These are phyloP conservation scores for Shiraia sp. DNA, from an alignment of 2,329 filamentous ascomycete species.

Conservation along the genomic window DNA sequence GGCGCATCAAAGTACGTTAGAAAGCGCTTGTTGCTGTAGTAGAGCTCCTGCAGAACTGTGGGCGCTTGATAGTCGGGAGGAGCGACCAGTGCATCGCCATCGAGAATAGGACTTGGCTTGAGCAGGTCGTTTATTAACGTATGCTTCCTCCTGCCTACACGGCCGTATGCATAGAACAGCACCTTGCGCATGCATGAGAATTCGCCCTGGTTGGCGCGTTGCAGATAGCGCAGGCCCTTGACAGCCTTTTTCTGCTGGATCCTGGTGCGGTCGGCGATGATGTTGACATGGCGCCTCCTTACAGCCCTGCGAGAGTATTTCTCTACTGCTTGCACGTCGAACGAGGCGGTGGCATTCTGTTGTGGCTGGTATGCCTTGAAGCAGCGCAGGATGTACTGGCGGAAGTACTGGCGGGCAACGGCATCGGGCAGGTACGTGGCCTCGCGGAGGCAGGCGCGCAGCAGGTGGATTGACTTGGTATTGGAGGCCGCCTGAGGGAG, in stretches of 20 bases:
- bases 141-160: slow-evolving; percentile 57
- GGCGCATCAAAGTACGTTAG: slow-evolving; percentile 40
- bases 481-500: slow-evolving; percentile 17
- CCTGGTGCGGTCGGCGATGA: slow-evolving; percentile 28
- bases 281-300: slow-evolving; percentile 22
- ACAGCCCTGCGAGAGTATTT: slow-evolving; percentile 20
- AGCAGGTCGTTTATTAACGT: slow-evolving; percentile 44
- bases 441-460: slow-evolving; percentile 62
- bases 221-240: slow-evolving; percentile 50
- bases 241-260: slow-evolving; percentile 28
- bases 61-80: neutral
- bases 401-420: slow-evolving; percentile 55
- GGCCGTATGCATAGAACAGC: slow-evolving; percentile 60
- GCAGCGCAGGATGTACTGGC: slow-evolving; percentile 51
- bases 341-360: slow-evolving; percentile 22
- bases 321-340: slow-evolving; percentile 19
- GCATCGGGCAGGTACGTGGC: slow-evolving; percentile 64
- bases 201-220: slow-evolving; percentile 62
- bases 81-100: slow-evolving; percentile 3
- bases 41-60: slow-evolving; percentile 41
- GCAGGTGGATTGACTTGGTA: slow-evolving; percentile 48
- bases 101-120: slow-evolving; percentile 22
- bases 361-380: slow-evolving; percentile 52
- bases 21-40: slow-evolving; percentile 35
- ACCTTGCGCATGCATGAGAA: slow-evolving; percentile 55